These are phyloP conservation scores for Lyophyllum shimeji DNA, from an alignment of 768 basidiomycete genomes.

Conservation along the genomic window DNA sequence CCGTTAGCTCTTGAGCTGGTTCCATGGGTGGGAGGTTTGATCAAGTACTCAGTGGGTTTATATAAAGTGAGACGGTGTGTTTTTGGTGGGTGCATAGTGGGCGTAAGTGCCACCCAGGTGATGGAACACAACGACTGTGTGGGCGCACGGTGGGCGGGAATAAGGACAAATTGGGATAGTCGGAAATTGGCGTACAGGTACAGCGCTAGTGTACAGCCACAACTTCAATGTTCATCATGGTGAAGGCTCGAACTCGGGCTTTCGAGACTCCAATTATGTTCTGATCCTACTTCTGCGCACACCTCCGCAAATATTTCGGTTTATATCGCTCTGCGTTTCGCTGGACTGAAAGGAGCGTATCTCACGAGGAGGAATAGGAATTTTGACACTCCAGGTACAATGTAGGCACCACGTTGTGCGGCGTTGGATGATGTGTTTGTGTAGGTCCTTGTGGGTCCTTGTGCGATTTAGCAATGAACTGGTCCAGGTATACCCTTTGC, in stretches of 20 bases:
- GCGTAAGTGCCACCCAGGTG: background rate
- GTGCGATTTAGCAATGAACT: background rate
- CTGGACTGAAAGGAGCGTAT: too few species aligned
- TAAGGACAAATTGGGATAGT: conserved; percentile 1
- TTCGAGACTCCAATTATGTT: too few species aligned
- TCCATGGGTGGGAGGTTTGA: background rate
- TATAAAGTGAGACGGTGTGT: background rate
- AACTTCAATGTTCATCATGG: background rate
- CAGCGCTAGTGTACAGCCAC: background rate
- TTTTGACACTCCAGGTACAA: too few species aligned
- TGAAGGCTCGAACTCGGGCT: too few species aligned
- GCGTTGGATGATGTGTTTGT: background rate
- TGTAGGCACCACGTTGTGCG: background rate
- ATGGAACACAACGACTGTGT: background rate
- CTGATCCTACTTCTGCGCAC: too few species aligned
- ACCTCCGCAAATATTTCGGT: too few species aligned
- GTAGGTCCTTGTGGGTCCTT: background rate
- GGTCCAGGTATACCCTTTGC: background rate
- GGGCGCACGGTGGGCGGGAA: background rate
- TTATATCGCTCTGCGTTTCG: too few species aligned
- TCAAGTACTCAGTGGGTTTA: background rate
- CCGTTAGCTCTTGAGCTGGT: background rate
- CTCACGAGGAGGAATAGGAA: too few species aligned
- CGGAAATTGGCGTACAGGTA: background rate
- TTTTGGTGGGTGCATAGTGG: background rate